phyloP scores from a whole-genome alignment of 139 green algal species.

The Micractinium sp. region DNA sequence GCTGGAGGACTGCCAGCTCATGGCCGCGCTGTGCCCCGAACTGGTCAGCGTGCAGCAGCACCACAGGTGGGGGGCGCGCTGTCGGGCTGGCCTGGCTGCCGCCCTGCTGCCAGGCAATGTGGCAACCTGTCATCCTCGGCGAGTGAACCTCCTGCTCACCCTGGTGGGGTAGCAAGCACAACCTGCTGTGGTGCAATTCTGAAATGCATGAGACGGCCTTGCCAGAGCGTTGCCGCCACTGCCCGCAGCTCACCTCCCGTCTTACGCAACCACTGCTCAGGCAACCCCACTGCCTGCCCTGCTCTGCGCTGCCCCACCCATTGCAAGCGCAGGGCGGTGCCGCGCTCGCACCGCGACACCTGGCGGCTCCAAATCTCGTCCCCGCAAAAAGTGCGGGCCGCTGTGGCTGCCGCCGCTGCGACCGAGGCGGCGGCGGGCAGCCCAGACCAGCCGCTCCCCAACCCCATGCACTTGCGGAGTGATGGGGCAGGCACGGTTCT shows the following conservation, averaged over 20 bases:
- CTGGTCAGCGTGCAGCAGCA: conserved; percentile 48
- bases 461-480: conserved; percentile 29
- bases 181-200: no score
- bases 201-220: no score
- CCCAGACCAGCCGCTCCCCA: conserved; percentile 2
- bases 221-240: no score
- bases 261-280: no score
- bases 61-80: conserved; percentile 4
- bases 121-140: neutral
- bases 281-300: no score
- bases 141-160: no score
- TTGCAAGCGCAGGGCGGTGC: neutral
- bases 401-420: conserved; percentile 4
- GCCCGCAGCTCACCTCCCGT: no score
- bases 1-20: conserved; percentile 48
- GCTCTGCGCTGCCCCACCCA: no score
- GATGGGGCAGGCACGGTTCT: conserved; percentile 41
- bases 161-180: no score
- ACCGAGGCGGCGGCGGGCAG: conserved; percentile 7
- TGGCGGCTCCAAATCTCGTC: conserved; percentile 18
- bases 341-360: conserved; percentile 7
- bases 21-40: conserved; percentile 53
- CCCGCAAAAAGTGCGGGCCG: conserved; percentile 4
- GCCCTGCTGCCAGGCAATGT: neutral
- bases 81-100: no score